A percentile compares a stretch with the other conserved stretches of the same genome.
Evolutionary conservation across 768 basidiomycete species (phyloP).

Genomic region (Boletellus ananiceps): DNA sequence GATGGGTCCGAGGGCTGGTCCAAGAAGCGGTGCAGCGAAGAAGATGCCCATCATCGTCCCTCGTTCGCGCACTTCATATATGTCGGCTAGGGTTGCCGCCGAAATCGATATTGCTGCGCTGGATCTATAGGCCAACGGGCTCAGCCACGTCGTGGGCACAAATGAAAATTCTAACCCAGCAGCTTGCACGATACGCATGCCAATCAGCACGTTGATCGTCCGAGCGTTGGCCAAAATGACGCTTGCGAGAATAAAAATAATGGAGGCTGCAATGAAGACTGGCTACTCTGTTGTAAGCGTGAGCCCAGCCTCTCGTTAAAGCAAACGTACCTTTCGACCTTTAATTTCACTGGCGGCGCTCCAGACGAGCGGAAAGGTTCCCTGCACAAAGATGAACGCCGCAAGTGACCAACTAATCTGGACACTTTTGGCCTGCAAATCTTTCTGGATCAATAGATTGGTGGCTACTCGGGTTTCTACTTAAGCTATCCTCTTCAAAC

Average conservation of each 20-base stretch:
- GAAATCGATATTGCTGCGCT: constrained; percentile 69
- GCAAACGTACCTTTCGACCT: constrained; percentile 56
- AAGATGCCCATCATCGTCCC: constrained; percentile 72
- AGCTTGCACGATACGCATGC: constrained; percentile 66
- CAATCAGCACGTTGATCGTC: constrained; percentile 54
- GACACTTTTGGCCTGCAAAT: constrained; percentile 51
- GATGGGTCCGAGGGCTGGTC: constrained; percentile 67
- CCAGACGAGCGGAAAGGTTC: constrained; percentile 64
- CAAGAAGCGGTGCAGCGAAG: constrained; percentile 74
- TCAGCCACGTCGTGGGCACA: constrained; percentile 2
- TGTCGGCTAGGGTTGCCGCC: constrained; percentile 73
- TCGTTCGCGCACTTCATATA: constrained; percentile 68
- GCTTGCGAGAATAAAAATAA: constrained; percentile 52
- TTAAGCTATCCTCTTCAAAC: neutral
- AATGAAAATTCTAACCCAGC: constrained; percentile 43
- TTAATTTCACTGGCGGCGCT: constrained; percentile 67
- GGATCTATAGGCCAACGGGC: constrained; percentile 36
- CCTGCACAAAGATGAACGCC: no score
- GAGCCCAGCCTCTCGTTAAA: neutral
- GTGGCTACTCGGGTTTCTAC: constrained; percentile 42
- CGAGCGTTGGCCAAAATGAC: constrained; percentile 52
- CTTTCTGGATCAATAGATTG: no score
- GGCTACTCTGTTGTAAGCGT: constrained; percentile 30
- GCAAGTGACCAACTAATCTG: constrained; percentile 68
- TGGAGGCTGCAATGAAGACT: constrained; percentile 51